These are phyloP conservation scores for Diaporthe caulivora DNA, from an alignment of 2,329 filamentous ascomycete species.

Conservation along the genomic window DNA sequence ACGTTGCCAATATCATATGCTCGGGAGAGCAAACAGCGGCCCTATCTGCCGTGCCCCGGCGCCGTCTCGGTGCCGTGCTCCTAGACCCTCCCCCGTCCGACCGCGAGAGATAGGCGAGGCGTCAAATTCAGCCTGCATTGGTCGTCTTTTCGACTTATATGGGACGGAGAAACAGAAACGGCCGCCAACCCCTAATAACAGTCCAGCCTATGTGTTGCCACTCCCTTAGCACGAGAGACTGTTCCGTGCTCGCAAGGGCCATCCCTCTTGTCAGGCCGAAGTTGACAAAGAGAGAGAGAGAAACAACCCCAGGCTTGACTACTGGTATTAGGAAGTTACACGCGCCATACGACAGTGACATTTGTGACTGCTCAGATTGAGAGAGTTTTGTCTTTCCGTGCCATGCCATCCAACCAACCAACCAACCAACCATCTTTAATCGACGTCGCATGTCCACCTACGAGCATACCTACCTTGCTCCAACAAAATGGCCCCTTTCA, in stretches of 20 bases:
- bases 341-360: neutral
- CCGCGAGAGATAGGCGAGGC: slow-evolving; percentile 9
- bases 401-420: neutral
- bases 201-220: neutral
- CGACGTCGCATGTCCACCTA: neutral
- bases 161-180: neutral
- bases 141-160: neutral
- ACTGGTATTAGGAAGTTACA: slow-evolving; percentile 10
- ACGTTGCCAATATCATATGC: neutral
- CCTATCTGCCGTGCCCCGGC: slow-evolving; percentile 26
- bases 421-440: neutral
- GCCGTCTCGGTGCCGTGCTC: slow-evolving; percentile 23
- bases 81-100: neutral
- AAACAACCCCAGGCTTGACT: neutral
- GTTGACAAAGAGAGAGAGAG: neutral
- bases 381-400: neutral
- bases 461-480: too few species aligned
- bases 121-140: slow-evolving; percentile 21
- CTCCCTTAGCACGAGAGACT: neutral
- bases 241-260: slow-evolving; percentile 12
- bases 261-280: neutral
- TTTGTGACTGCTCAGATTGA: slow-evolving; percentile 10
- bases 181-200: neutral
- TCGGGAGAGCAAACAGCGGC: slow-evolving; percentile 6
- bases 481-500: neutral